Base-by-base conservation (phyloP, 208 protist species). In the Borovskyia barvae region DNA sequence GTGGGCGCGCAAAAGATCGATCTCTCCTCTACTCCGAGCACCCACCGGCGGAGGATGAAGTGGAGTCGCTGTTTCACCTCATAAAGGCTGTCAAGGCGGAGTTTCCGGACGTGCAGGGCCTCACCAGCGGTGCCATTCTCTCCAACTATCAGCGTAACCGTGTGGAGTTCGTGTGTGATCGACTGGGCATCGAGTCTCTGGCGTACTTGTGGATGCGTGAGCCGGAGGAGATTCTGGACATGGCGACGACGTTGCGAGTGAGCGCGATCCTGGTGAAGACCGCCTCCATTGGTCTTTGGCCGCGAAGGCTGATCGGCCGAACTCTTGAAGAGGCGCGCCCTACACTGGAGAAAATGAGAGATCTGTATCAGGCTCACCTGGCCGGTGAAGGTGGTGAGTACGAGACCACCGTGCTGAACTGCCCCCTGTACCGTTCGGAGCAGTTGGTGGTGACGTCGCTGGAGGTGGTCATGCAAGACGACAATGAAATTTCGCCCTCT, bases 371-470 rank as follows among this genome's bases (percentile, higher is more conserved):
- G 5, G 70, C 75, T 0, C 87, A 99, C 76, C 83, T 93, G n/a
- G 99, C 98, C 52, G 99, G 99, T 8, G 99, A 99, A 65, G 99
- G 99, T 22, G 99, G 99, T 25, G 98, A 99, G 82, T 99, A 98
- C 84, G 99, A 99, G 73, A 99, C 98, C 7, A 86, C 99, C n/a
- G 93, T 97, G 14, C 66, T 99, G 1, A 95, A 99, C 70, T 98
- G 95, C 66, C 98, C 98, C 0, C 68, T 99, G 9, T 93, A 85
- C 54, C 43, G 11, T 1, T 4, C 43, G 14, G 43, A 78, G 46
- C 65, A 60, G 7, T 59, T 93, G 24, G 50, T 54, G 0, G 67
- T 92, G 50, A 49, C 20, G 5, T 41, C 37, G n/a, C 25, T 87
- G 11, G 35, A 65, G 11, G 39, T 75, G 14, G 87, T 94, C 15